phyloP scores from a whole-genome alignment of 768 basidiomycete species.

The Rhizopogon sp. region DNA sequence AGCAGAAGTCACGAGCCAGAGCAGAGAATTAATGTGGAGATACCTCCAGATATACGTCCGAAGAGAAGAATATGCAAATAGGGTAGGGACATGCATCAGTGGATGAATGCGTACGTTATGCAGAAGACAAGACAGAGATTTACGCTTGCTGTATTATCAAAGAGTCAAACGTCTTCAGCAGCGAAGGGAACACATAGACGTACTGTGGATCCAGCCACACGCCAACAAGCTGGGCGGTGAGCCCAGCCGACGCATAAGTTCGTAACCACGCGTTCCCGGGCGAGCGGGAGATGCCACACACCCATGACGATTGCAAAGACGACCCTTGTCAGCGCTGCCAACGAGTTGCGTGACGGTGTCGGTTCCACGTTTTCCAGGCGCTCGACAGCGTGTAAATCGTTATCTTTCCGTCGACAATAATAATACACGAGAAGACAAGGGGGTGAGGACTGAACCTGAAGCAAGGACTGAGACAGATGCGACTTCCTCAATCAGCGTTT shows the following conservation, averaged over 20 bases:
- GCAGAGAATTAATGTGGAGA: constrained; percentile 72
- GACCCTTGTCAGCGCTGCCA: constrained; percentile 32
- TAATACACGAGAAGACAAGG: constrained; percentile 28
- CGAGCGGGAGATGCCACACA: constrained; percentile 21
- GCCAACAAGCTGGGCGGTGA: constrained; percentile 66
- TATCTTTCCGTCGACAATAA: constrained; percentile 23
- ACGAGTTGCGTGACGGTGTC: constrained; percentile 15
- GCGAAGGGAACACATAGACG: constrained; percentile 16
- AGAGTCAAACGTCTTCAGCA: neutral
- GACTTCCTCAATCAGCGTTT: constrained; percentile 43
- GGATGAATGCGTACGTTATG: constrained; percentile 56
- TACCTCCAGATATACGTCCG: constrained; percentile 62
- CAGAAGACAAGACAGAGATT: constrained; percentile 71
- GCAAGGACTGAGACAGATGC: constrained; percentile 29
- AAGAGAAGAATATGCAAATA: constrained; percentile 54
- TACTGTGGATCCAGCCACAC: constrained; percentile 77
- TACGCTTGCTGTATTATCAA: constrained; percentile 48
- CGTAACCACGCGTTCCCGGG: constrained; percentile 1
- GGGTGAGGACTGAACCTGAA: constrained; percentile 27
- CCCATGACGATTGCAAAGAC: constrained; percentile 77
- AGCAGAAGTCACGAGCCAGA: constrained; percentile 65
- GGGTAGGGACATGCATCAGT: constrained; percentile 52
- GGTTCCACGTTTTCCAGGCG: constrained; percentile 27
- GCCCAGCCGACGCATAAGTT: constrained; percentile 43
- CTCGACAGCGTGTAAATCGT: constrained; percentile 19